Conservation (phyloP, 257 asterid species). For the Solanum pennellii region DNA sequence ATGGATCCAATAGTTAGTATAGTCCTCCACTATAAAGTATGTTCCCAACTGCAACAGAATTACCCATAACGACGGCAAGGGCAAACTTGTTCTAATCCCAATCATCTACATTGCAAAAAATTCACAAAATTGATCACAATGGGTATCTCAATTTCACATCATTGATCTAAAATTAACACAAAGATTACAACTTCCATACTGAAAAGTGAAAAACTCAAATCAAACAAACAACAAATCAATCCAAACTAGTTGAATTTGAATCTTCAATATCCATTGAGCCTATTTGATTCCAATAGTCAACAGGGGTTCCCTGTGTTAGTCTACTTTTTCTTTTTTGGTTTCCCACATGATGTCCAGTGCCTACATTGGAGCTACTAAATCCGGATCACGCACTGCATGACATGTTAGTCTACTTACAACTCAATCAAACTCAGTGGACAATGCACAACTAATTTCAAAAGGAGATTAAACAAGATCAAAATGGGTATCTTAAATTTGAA, state of each 20-base stretch:
- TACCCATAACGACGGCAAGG: slow-evolving; percentile 83
- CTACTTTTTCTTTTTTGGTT: not conserved
- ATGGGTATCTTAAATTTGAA: not conserved
- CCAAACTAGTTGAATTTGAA: not conserved
- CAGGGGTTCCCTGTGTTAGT: not conserved
- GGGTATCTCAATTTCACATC: not conserved
- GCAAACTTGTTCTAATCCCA: slow-evolving; percentile 83
- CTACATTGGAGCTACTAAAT: not conserved
- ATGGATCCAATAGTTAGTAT: slow-evolving; percentile 91
- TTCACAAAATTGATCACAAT: not conserved
- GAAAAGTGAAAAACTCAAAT: not conserved
- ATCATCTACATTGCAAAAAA: slow-evolving; percentile 35
- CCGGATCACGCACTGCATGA: not conserved
- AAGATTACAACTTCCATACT: not conserved
- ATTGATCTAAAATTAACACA: not conserved
- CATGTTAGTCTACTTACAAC: not conserved
- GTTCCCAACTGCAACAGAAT: slow-evolving; percentile 55
- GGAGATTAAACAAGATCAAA: not conserved
- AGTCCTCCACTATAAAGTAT: slow-evolving; percentile 84
- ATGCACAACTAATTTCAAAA: not conserved
- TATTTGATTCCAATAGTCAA: not conserved
- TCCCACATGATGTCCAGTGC: not conserved
- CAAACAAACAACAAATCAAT: slow-evolving; percentile 1
- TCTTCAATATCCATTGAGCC: not conserved
- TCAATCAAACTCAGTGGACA: not conserved